Evolutionary conservation across 2,329 filamentous ascomycete species (phyloP), one percentile per base, ranked within the genome.

Genomic region (Botrytis fabae): DNA sequence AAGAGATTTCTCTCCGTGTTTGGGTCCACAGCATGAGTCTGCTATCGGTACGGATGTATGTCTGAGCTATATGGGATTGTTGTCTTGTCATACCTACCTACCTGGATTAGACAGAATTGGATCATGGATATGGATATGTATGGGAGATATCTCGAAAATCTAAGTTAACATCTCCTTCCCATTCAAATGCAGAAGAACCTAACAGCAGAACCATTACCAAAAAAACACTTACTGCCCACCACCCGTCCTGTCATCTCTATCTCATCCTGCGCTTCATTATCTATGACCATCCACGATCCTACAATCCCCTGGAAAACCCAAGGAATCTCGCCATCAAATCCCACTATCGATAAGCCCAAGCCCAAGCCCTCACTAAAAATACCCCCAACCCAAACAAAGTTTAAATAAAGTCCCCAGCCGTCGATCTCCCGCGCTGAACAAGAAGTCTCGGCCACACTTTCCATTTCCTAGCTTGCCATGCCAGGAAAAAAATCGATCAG

Each of bases 381-480:
- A 48, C 35, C 10, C 60, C 40, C 35, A 51, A 12, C 2, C 18
- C n/a, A 5, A 28, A 40, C 8, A 40, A 40, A 48, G 25, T 54
- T 28, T 57, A 32, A 20, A 42, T 62, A 7, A n/a, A 40, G 60
- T 25, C 38, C 44, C 38, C 65, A 57, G 25, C 65, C 35, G 48
- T 68, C 65, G 48, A 68, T 57, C 65, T 68, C 35, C 65, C 65
- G 65, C 35, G 32, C 32, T 57, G 35, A 65, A 48, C 28, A n/a
- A 22, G 2, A 35, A 28, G 48, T 20, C 51, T 35, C 35, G 38
- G 48, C 25, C 48, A 54, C 1, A n/a, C 60, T n/a, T 18, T 62
- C 38, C 16, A 63, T 28, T 44, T 28, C 22, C 25, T 32, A 63
- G 38, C 61, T 63, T n/a, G 25, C 62, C 28, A 48, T 25, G 42